Evolutionary conservation across 176 grass and related monocot genomes (phyloP), one percentile per base, ranked within the genome.

Genomic region (Paspalum notatum): DNA sequence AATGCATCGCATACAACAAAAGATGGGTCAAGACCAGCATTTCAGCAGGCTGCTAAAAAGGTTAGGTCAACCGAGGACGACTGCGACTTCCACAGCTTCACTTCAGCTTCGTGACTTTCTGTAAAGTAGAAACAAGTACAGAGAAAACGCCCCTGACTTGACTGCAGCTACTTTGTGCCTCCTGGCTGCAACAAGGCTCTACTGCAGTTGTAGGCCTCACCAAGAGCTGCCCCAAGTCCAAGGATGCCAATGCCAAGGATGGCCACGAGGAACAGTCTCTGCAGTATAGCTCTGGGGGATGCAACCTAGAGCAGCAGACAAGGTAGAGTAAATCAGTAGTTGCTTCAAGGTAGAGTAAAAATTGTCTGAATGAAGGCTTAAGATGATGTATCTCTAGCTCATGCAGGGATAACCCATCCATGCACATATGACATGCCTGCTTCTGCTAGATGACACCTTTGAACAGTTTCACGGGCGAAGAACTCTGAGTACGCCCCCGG

Each of bases 171-270:
- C 8, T 66, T 42, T 42, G 63, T 20, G 63, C 63, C 63, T 20
- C 17, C 12, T 42, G 39, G 63, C 8, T 9, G 16, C 62, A 18
- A n/a, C n/a, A n/a, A n/a, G n/a, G n/a, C n/a, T n/a, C 16, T 20
- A 40, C 6, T 2, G 37, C 37, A 65, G 62, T 41, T 20, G 62
- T 20, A 1, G 38, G 32, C 62, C 16, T 66, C 62, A 65, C 62
- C 62, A 20, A 65, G 62, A 65, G 37, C 62, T 65, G 32, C 62
- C 62, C 61, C 62, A 65, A 40, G 62, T 65, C 62, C 62, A 65
- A 65, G 62, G 16, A 20, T 5, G 1, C 62, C 4, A 8, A 2
- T 65, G 8, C 38, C 63, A 66, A 42, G 15, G 8, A 42, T 66
- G 63, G 41, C 37, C 17, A 37, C 63, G 41, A 66, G 63, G 62